Evolutionary conservation across 257 asterid species (phyloP).

Genomic region (Rhazya stricta): DNA sequence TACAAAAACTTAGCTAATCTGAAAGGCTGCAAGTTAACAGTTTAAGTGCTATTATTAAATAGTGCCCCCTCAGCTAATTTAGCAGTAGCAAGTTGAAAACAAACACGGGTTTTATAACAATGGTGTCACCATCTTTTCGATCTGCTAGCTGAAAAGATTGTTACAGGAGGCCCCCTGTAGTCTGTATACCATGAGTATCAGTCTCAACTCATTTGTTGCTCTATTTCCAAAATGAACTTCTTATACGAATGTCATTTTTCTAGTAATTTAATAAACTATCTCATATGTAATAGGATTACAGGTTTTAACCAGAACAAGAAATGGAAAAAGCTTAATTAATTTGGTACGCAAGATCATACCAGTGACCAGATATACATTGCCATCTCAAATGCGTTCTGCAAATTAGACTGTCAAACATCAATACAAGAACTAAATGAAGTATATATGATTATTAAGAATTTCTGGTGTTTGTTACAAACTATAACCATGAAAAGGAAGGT

Average conservation of each 20-base stretch:
- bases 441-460: not conserved
- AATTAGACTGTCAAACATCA: constrained; percentile 19
- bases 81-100: not conserved
- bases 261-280: not conserved
- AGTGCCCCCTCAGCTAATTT: not conserved
- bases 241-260: not conserved
- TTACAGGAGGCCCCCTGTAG: not conserved
- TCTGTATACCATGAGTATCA: not conserved
- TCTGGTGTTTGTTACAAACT: not conserved
- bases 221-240: not conserved
- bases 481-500: not conserved
- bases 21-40: not conserved
- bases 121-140: not conserved
- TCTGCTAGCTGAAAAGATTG: not conserved
- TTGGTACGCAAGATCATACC: constrained; percentile 41
- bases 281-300: not conserved
- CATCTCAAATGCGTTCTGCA: constrained; percentile 95
- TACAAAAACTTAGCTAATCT: not conserved
- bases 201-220: not conserved
- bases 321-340: not conserved
- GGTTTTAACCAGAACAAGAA: not conserved
- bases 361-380: constrained; percentile 74
- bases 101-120: not conserved
- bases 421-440: not conserved
- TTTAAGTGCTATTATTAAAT: not conserved